Evolutionary conservation across 2,329 filamentous ascomycete genomes (phyloP).

Genomic region (Arthrinium phaeospermum): DNA sequence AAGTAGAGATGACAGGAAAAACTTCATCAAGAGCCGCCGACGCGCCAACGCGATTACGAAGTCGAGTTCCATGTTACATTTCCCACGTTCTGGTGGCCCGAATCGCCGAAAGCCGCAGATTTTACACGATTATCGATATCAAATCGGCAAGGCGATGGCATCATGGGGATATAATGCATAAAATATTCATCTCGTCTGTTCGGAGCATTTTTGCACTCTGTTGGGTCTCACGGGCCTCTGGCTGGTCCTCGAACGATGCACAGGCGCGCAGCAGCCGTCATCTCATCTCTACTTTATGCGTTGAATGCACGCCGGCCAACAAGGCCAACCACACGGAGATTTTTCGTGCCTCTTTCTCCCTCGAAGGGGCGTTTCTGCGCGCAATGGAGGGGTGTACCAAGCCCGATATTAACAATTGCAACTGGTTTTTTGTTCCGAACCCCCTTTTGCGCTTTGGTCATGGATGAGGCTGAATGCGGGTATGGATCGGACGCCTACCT

Average conservation of each 20-base stretch:
- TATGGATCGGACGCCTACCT: not conserved
- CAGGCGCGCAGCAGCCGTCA: slow-evolving; percentile 30
- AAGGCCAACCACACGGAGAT: slow-evolving; percentile 36
- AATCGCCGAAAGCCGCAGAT: not conserved
- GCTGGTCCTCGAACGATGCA: slow-evolving; percentile 35
- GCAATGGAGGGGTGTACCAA: not conserved
- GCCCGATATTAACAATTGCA: not conserved
- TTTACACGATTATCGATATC: slow-evolving; percentile 4
- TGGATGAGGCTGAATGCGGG: not conserved
- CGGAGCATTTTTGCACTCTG: slow-evolving; percentile 40
- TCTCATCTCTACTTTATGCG: slow-evolving; percentile 39
- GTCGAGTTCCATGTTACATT: not conserved
- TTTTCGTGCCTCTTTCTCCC: slow-evolving; percentile 20
- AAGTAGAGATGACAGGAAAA: not conserved
- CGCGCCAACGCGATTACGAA: not conserved
- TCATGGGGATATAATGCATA: slow-evolving; percentile 23
- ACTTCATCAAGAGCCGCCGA: not conserved
- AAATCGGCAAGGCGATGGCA: slow-evolving; percentile 12
- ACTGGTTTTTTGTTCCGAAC: slow-evolving; percentile 2
- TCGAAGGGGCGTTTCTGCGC: not conserved
- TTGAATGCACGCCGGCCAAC: slow-evolving; percentile 33
- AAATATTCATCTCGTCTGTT: slow-evolving; percentile 38
- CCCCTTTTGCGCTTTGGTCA: slow-evolving; percentile 15
- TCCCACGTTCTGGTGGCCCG: not conserved
- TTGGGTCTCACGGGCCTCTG: slow-evolving; percentile 35